phyloP scores from a whole-genome alignment of 1,284 basidiomycete genomes.

The Microbotryum violaceum region DNA sequence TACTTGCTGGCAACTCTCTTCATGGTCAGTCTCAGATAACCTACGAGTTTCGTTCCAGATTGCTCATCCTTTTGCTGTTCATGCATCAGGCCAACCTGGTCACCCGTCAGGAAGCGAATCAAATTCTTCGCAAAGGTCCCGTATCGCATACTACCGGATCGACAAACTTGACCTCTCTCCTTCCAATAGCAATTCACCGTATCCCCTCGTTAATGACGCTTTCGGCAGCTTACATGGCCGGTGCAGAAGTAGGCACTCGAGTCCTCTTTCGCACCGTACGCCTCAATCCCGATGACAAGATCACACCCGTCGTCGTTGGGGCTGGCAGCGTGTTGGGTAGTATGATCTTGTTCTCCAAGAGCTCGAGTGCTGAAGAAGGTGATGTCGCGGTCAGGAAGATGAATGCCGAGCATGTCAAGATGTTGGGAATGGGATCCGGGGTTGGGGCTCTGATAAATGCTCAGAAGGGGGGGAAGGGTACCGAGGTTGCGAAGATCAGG shows the following conservation, averaged over 20 bases:
- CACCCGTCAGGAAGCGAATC: slow-evolving; percentile 2
- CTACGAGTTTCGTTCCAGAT: neutral
- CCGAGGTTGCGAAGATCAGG: no score
- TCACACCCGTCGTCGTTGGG: neutral
- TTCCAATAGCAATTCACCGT: neutral
- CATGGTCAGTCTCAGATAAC: neutral
- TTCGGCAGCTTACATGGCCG: slow-evolving; percentile 6
- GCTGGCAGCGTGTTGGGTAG: neutral
- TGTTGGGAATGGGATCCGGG: neutral
- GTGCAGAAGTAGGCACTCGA: neutral
- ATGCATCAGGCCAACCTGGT: slow-evolving; percentile 6
- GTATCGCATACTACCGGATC: neutral
- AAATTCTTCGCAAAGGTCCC: slow-evolving; percentile 2
- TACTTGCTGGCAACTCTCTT: slow-evolving; percentile 1
- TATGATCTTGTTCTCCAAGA: slow-evolving; percentile 1
- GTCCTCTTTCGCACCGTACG: neutral
- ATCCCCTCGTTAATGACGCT: neutral
- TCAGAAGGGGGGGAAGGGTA: neutral
- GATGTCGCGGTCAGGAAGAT: neutral
- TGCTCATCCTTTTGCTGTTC: no score
- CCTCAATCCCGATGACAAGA: neutral
- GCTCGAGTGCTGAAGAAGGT: neutral
- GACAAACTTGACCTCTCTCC: neutral
- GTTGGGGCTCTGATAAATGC: neutral
- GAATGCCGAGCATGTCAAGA: neutral